A percentile compares a stretch with the other conserved stretches of the same genome.
These are phyloP conservation scores for Blastocystis sp. DNA, from an alignment of 352 stramenopile species.

Conservation along the genomic window DNA sequence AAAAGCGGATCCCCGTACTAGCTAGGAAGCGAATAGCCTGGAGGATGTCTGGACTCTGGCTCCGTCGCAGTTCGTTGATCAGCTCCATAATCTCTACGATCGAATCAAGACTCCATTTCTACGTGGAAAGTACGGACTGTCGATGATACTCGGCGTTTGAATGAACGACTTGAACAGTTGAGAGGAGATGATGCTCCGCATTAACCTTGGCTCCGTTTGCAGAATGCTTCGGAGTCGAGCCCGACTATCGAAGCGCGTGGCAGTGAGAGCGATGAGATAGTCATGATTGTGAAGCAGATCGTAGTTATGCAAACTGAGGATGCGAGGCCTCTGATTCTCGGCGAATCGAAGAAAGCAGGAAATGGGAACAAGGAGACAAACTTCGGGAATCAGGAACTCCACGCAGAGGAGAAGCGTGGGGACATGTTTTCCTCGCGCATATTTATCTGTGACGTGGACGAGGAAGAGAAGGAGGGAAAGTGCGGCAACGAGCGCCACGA, in stretches of 20 bases:
- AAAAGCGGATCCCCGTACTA: not conserved
- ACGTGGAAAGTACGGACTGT: conserved; percentile 7
- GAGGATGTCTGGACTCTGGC: not conserved
- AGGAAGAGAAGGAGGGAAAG: conserved; percentile 41
- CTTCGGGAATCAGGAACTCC: conserved; percentile 29
- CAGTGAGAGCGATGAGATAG: not conserved
- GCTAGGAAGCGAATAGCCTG: not conserved
- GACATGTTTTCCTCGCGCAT: not conserved
- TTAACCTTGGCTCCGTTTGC: not conserved
- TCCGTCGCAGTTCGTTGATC: not conserved
- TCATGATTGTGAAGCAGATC: not conserved
- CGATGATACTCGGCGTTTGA: not conserved
- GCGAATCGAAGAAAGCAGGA: not conserved
- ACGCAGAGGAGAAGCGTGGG: not conserved
- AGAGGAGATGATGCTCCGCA: conserved; percentile 8
- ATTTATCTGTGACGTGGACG: conserved; percentile 31
- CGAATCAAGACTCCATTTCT: not conserved
- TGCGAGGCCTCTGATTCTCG: not conserved
- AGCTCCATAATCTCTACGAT: conserved; percentile 28
- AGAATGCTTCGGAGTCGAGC: not conserved
- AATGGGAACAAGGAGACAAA: conserved; percentile 15
- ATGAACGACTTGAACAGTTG: conserved; percentile 49
- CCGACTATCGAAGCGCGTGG: not conserved
- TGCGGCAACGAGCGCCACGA: not conserved
- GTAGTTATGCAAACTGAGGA: not conserved